Evolutionary conservation across 352 stramenopile genomes (phyloP).

Genomic region (Phytophthora melonis): DNA sequence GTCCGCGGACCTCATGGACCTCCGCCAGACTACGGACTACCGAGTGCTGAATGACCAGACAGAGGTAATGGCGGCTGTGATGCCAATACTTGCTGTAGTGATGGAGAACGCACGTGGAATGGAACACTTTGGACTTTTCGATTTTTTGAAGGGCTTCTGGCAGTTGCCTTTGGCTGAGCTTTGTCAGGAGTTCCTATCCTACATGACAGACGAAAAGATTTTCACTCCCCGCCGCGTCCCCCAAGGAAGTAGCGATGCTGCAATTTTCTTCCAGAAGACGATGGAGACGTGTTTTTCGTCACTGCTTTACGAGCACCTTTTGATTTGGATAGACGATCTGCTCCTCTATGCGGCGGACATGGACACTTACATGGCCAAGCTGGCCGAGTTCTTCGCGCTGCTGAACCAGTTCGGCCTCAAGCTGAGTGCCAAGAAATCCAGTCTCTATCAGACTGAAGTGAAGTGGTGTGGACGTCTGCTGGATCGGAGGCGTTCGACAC

Average conservation of each 20-base stretch:
- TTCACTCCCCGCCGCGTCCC: slow-evolving; percentile 31
- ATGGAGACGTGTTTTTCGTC: slow-evolving; percentile 13
- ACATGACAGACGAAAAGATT: slow-evolving; percentile 31
- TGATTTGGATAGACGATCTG: not conserved
- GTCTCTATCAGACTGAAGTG: not conserved
- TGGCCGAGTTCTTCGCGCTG: not conserved
- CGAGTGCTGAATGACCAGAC: not conserved
- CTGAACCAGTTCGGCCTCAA: not conserved
- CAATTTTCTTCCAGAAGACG: slow-evolving; percentile 12
- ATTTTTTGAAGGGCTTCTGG: slow-evolving; percentile 16
- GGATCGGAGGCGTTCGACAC: not conserved
- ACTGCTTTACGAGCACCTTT: slow-evolving; percentile 4
- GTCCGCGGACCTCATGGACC: not conserved
- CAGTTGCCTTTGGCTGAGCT: slow-evolving; percentile 8
- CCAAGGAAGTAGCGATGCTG: slow-evolving; percentile 20
- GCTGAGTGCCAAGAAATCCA: not conserved
- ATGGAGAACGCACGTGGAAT: too few species aligned
- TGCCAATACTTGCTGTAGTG: slow-evolving; percentile 18
- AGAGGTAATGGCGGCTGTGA: slow-evolving; percentile 13
- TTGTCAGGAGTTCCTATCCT: slow-evolving; percentile 20
- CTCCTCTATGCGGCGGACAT: not conserved
- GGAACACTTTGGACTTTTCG: slow-evolving; percentile 15
- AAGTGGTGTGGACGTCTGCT: not conserved
- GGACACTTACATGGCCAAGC: not conserved
- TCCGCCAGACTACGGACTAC: slow-evolving; percentile 15